Percentiles rank a stretch among this genome's conserved stretches.
Conservation (phyloP, 169 alveolate species). For the Plasmodium vivax region DNA sequence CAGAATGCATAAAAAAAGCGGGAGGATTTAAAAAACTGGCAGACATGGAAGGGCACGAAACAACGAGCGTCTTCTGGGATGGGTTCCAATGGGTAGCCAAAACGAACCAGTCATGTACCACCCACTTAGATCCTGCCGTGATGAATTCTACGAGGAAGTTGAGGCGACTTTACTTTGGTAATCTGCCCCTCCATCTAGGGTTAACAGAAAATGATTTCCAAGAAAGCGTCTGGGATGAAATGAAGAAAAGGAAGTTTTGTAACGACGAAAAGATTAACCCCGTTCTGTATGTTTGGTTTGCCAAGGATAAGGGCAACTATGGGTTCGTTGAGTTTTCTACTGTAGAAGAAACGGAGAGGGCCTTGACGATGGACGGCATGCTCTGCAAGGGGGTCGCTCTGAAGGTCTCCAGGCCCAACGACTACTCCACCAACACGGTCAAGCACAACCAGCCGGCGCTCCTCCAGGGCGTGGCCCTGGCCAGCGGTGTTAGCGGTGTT, state of each 20-base stretch:
- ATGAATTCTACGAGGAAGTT: conserved; percentile 91
- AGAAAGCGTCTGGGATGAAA: conserved; percentile 90
- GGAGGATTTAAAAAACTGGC: conserved; percentile 93
- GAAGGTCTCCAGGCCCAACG: conserved; percentile 93
- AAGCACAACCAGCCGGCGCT: conserved; percentile 38
- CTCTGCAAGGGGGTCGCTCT: conserved; percentile 90
- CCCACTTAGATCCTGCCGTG: conserved; percentile 89
- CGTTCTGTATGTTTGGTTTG: conserved; percentile 93
- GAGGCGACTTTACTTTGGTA: conserved; percentile 91
- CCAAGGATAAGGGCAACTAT: conserved; percentile 93
- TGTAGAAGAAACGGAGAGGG: conserved; percentile 93
- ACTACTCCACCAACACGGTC: conserved; percentile 84
- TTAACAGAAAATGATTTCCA: conserved; percentile 91
- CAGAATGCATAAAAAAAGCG: conserved; percentile 89
- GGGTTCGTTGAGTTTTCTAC: conserved; percentile 93
- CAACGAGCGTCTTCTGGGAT: conserved; percentile 93
- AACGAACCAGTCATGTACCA: conserved; percentile 82
- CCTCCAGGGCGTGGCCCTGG: not conserved
- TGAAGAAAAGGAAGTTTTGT: conserved; percentile 89
- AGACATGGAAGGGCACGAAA: conserved; percentile 92
- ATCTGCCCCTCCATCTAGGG: conserved; percentile 90
- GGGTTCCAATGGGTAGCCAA: conserved; percentile 96
- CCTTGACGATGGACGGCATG: conserved; percentile 93
- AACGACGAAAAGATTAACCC: conserved; percentile 91
- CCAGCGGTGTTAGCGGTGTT: conserved; percentile 18